Percentiles rank a stretch among this genome's conserved stretches.
Evolutionary conservation across 2,329 filamentous ascomycete species (phyloP).

Genomic region (Ophiostoma fasciatum): DNA sequence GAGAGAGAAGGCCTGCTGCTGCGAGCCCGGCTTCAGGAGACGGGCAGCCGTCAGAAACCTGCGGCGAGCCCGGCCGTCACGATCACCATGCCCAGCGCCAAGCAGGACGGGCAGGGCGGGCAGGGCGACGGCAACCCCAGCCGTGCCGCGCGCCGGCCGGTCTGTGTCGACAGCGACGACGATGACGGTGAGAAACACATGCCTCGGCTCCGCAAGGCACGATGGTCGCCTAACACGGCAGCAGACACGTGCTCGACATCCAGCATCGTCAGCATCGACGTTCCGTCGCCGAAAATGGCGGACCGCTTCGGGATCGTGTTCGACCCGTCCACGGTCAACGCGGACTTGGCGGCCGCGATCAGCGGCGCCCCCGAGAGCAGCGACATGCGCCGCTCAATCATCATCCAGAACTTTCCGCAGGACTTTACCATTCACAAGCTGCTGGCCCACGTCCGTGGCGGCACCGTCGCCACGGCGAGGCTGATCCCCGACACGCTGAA

Average conservation of each 20-base stretch:
- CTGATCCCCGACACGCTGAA: constrained; percentile 1
- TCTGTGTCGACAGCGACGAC: background rate
- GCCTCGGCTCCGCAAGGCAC: background rate
- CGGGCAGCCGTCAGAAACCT: too few relatives aligned
- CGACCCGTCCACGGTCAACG: constrained; percentile 3
- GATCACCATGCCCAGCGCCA: too few relatives aligned
- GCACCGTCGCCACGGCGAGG: constrained; percentile 2
- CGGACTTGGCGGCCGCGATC: background rate
- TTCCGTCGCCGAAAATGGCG: constrained; percentile 1
- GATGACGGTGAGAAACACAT: constrained; percentile 2
- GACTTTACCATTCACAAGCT: constrained; percentile 7
- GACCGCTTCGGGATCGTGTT: constrained; percentile 7
- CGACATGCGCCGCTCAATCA: constrained; percentile 5
- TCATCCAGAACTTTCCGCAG: constrained; percentile 6
- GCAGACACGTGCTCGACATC: constrained; percentile 1
- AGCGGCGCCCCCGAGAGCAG: background rate
- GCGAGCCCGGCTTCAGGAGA: too few relatives aligned
- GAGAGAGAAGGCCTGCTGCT: constrained; percentile 4
- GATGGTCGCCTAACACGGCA: background rate
- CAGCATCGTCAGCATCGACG: constrained; percentile 4
- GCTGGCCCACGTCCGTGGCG: constrained; percentile 8
- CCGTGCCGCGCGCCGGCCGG: too few relatives aligned
- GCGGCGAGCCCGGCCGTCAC: too few relatives aligned
- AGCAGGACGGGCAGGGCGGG: too few relatives aligned
- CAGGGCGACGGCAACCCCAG: too few relatives aligned